Conservation (phyloP, 2,329 filamentous ascomycete genomes). For the Trichoderma endophyticum region DNA sequence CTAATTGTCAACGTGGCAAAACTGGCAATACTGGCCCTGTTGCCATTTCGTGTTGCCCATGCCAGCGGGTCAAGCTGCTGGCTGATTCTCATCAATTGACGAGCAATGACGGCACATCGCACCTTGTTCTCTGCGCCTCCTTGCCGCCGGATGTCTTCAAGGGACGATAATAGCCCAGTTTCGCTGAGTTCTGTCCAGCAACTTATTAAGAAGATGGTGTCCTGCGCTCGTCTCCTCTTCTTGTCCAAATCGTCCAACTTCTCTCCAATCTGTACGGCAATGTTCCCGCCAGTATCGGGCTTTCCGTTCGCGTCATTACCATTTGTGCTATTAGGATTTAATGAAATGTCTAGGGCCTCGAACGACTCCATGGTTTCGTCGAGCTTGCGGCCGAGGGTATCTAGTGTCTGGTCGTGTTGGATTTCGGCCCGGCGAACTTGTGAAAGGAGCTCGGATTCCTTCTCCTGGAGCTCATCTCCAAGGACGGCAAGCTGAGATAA, state of each 20-base stretch:
- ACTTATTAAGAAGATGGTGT: conserved; percentile 91
- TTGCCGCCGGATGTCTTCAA: conserved; percentile 84
- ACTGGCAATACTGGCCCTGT: conserved; percentile 49
- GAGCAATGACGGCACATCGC: conserved; percentile 86
- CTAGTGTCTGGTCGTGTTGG: conserved; percentile 87
- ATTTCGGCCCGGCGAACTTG: conserved; percentile 87
- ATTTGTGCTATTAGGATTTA: conserved; percentile 59
- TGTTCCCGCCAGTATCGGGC: conserved; percentile 68
- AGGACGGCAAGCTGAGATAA: conserved; percentile 66
- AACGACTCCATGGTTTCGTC: conserved; percentile 91
- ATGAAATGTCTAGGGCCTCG: conserved; percentile 78
- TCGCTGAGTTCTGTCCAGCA: conserved; percentile 97
- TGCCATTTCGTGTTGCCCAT: conserved; percentile 63
- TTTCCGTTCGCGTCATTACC: conserved; percentile 33
- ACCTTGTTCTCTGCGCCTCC: conserved; percentile 90
- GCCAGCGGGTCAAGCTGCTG: conserved; percentile 79
- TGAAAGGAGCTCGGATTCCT: conserved; percentile 85
- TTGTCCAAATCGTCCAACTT: conserved; percentile 90
- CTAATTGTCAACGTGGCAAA: conserved; percentile 50
- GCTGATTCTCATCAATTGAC: conserved; percentile 91
- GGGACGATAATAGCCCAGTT: conserved; percentile 76
- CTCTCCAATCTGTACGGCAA: conserved; percentile 93
- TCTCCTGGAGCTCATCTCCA: conserved; percentile 80
- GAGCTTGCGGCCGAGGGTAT: conserved; percentile 81
- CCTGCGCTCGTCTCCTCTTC: conserved; percentile 82